phyloP scores from a whole-genome alignment of 768 basidiomycete genomes.

The Boletellus ananiceps region DNA sequence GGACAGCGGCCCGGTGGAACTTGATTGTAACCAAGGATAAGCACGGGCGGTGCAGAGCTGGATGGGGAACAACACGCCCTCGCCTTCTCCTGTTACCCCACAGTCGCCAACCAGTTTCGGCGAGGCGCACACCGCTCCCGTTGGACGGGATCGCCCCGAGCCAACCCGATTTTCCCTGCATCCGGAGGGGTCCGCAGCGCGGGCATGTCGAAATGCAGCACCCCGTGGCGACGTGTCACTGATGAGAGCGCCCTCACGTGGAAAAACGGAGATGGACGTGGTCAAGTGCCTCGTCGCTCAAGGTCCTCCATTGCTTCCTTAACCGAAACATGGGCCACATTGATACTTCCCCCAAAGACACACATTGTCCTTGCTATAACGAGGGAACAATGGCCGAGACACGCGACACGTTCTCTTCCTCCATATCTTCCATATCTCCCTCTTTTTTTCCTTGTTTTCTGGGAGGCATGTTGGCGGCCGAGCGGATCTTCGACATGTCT shows the following conservation, averaged over 20 bases:
- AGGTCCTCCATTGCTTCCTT: slow-evolving; percentile 13
- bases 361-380: slow-evolving; percentile 31
- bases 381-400: slow-evolving; percentile 30
- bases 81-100: slow-evolving; percentile 10
- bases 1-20: no score
- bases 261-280: slow-evolving; percentile 21
- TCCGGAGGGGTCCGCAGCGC: slow-evolving; percentile 2
- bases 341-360: slow-evolving; percentile 14
- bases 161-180: slow-evolving; percentile 12
- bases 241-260: slow-evolving; percentile 7
- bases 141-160: slow-evolving; percentile 20
- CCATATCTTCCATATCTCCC: no score
- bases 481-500: slow-evolving; percentile 14
- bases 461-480: neutral
- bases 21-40: no score
- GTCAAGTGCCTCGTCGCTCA: slow-evolving; percentile 9
- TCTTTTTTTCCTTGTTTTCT: slow-evolving; percentile 5
- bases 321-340: slow-evolving; percentile 20
- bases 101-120: neutral
- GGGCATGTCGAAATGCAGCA: slow-evolving; percentile 6
- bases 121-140: slow-evolving; percentile 8
- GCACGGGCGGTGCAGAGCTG: no score
- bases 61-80: neutral
- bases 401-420: neutral
- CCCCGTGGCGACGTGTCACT: neutral